Evolutionary conservation across 352 stramenopile genomes (phyloP).

Genomic region (Phytophthora citrophthora): DNA sequence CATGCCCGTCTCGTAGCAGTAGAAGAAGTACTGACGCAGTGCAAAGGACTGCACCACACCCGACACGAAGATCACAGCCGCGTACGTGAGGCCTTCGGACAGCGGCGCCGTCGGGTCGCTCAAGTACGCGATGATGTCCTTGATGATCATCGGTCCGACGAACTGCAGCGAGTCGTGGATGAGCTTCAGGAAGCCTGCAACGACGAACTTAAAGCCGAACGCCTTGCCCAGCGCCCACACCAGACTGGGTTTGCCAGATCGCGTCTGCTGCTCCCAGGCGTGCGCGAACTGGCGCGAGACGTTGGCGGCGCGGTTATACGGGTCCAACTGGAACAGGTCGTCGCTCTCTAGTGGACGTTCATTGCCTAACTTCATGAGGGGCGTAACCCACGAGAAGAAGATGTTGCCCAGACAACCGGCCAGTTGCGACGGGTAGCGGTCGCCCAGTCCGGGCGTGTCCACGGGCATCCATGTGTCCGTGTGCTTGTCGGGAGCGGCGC

Average conservation of each 20-base stretch:
- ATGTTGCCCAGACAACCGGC: slow-evolving; percentile 57
- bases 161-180: slow-evolving; percentile 88
- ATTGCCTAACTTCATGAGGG: slow-evolving; percentile 87
- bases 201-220: slow-evolving; percentile 65
- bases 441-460: slow-evolving; percentile 46
- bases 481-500: slow-evolving; percentile 4
- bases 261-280: slow-evolving; percentile 52
- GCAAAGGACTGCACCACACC: slow-evolving; percentile 81
- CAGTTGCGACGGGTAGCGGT: slow-evolving; percentile 71
- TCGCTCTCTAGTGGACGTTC: slow-evolving; percentile 75
- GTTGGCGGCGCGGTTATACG: slow-evolving; percentile 61
- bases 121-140: slow-evolving; percentile 86
- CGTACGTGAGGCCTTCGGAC: slow-evolving; percentile 67
- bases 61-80: slow-evolving; percentile 66
- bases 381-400: slow-evolving; percentile 90
- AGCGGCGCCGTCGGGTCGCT: slow-evolving; percentile 65
- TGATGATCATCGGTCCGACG: slow-evolving; percentile 83
- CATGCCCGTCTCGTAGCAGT: slow-evolving; percentile 83
- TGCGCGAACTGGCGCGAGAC: slow-evolving; percentile 53
- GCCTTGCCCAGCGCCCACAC: slow-evolving; percentile 49
- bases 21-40: slow-evolving; percentile 87
- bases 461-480: slow-evolving; percentile 24
- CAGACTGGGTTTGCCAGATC: slow-evolving; percentile 50
- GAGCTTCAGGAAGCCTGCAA: slow-evolving; percentile 76
- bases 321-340: slow-evolving; percentile 88